A percentile compares a stretch with the other conserved stretches of the same genome.
phyloP scores from a whole-genome alignment of 495 filamentous ascomycete species.

The Podospora appendiculata region DNA sequence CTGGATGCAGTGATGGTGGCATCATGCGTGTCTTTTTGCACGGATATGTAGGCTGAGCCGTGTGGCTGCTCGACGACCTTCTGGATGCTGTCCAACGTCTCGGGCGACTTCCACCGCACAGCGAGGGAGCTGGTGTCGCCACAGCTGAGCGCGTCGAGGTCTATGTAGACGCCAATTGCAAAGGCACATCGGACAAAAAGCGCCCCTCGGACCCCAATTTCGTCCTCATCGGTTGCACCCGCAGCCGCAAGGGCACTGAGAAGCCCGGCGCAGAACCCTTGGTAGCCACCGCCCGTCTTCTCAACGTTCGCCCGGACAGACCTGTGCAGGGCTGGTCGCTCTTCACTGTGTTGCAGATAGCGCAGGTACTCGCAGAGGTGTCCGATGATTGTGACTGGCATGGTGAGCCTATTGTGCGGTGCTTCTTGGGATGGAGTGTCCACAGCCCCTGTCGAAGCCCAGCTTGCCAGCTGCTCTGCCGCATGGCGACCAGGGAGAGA shows the following conservation, averaged over 20 bases:
- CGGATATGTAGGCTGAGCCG: not conserved
- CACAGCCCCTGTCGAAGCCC: too few relatives aligned
- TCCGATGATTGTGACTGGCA: too few relatives aligned
- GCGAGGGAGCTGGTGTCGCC: not conserved
- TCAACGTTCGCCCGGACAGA: not conserved
- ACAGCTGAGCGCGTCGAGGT: not conserved
- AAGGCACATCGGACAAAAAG: not conserved
- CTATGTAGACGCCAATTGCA: not conserved
- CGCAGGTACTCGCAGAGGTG: too few relatives aligned
- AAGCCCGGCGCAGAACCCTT: conserved; percentile 34
- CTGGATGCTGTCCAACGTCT: not conserved
- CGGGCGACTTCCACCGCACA: not conserved
- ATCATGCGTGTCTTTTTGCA: not conserved
- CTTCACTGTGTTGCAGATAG: too few relatives aligned
- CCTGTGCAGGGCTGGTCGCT: too few relatives aligned
- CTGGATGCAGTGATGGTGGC: too few relatives aligned
- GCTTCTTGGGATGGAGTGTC: too few relatives aligned
- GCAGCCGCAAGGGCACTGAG: conserved; percentile 25
- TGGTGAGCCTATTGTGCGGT: too few relatives aligned
- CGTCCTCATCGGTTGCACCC: conserved; percentile 8
- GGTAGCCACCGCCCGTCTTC: conserved; percentile 9
- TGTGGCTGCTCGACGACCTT: not conserved
- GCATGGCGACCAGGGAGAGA: too few relatives aligned
- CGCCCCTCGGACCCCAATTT: not conserved
- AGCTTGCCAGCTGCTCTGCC: too few relatives aligned